These are phyloP conservation scores for Trichoderma atroviride DNA, from an alignment of 2,329 filamentous ascomycete species.

Conservation along the genomic window DNA sequence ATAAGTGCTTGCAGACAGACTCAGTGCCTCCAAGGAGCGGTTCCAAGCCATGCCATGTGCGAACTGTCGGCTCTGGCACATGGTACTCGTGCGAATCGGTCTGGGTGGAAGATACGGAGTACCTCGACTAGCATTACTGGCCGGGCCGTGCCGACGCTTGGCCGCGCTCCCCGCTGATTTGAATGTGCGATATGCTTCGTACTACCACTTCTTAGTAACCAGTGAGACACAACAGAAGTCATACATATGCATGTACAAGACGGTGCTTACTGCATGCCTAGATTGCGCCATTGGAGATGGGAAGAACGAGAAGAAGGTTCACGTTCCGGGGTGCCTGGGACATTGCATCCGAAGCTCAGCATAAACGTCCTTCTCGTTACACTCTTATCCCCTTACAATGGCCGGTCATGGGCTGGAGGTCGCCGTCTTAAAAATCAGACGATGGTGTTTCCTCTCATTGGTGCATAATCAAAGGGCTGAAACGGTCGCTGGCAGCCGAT, in stretches of 20 bases:
- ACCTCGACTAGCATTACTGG: slow-evolving; percentile 1
- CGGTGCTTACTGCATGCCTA: neutral
- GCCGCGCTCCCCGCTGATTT: neutral
- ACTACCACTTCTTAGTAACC: neutral
- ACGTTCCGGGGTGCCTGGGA: neutral
- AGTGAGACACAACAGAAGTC: neutral
- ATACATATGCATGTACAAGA: neutral
- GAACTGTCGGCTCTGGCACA: neutral
- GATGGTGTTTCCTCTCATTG: neutral
- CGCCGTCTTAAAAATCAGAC: neutral
- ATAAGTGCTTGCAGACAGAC: neutral
- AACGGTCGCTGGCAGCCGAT: neutral
- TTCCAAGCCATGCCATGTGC: neutral
- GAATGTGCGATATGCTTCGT: neutral
- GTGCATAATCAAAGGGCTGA: neutral
- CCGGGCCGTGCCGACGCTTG: slow-evolving; percentile 24
- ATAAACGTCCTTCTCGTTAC: neutral
- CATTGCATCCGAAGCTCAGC: neutral
- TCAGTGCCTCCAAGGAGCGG: neutral
- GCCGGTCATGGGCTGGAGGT: neutral
- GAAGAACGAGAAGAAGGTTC: neutral
- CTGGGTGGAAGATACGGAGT: neutral
- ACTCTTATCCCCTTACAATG: neutral
- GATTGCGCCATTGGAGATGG: neutral
- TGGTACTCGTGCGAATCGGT: neutral